Base-by-base conservation (phyloP, 225 moss, liverwort and hornwort species). In the Polytrichum commune region DNA sequence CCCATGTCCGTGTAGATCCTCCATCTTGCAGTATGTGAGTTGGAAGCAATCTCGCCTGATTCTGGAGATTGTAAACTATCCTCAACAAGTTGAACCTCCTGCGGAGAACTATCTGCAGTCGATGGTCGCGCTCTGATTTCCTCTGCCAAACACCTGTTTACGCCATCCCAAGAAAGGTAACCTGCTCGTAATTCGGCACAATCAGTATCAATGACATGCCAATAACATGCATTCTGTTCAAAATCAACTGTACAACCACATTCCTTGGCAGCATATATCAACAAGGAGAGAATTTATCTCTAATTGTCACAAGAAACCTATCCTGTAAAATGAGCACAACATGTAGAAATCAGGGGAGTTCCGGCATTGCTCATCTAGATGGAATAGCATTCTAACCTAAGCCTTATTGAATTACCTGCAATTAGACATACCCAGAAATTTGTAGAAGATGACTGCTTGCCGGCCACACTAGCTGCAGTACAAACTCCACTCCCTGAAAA, bases 11-110 rank as follows among this genome's bases (percentile, higher is more conserved):
- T 98, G 70, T 86, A 98, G 53, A 98, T 89, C 62, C 98, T 82
- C 98, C 98, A 98, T 77, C 92, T 92, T 65, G 95, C 95, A 64
- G 98, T 98, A 76, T 98, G 94, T 69, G 86, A 86, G 67, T 95
- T 98, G 71, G 98, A 84, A 33, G 82, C 72, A 65, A 82, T 67
- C 76, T 89, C 87, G 6, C 80, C 81, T 24, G 89, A 72, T 55
- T 88, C 80, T 58, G 85, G 74, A 54, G 91, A 82, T 57, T 78
- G 86, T 66, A 93, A 53, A 72, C 81, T 85, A 67, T 86, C 86
- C 67, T 88, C 93, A 35, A 87, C 76, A 72, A 85, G 84, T 72
- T 85, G 77, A 53, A 79, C 87, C 67, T 87, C 85, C 63, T 88
- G 84, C 66, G 79, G 75, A 60, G 70, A 69, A 57, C 64, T 86